These are phyloP conservation scores for Sugiyamaella valdiviana DNA, from an alignment of 805 yeast genomes.

Conservation along the genomic window DNA sequence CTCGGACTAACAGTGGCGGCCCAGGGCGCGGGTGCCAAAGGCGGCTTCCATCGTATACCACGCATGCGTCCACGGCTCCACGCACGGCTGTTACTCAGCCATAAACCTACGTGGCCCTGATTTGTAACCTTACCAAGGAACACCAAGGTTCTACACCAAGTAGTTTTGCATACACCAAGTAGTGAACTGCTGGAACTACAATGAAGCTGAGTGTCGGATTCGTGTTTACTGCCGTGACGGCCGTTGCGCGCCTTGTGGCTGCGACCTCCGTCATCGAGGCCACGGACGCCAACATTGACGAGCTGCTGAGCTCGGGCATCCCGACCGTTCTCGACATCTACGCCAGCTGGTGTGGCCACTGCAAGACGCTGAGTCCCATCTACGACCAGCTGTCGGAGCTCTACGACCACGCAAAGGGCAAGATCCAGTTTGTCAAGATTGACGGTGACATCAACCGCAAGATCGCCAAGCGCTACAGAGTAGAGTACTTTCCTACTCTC, in stretches of 20 bases:
- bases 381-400: slow-evolving; percentile 74
- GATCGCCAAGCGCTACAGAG: slow-evolving; percentile 44
- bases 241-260: neutral
- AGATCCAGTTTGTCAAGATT: slow-evolving; percentile 46
- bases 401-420: slow-evolving; percentile 43
- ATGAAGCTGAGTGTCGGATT: neutral
- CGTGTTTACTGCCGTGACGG: neutral
- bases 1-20: too few species aligned
- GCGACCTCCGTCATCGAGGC: slow-evolving; percentile 28
- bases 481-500: slow-evolving; percentile 62
- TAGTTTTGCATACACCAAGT: too few species aligned
- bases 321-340: slow-evolving; percentile 63
- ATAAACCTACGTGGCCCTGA: too few species aligned
- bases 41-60: too few species aligned
- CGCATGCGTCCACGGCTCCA: too few species aligned
- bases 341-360: slow-evolving; percentile 91
- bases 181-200: too few species aligned
- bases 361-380: slow-evolving; percentile 79
- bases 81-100: too few species aligned
- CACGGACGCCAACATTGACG: slow-evolving; percentile 53
- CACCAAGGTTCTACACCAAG: too few species aligned
- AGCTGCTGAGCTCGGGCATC: slow-evolving; percentile 50
- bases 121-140: too few species aligned
- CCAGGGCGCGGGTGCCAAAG: too few species aligned
- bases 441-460: slow-evolving; percentile 55